Base-by-base conservation (phyloP, 139 green algal genomes). In the Coccomyxa sp. region DNA sequence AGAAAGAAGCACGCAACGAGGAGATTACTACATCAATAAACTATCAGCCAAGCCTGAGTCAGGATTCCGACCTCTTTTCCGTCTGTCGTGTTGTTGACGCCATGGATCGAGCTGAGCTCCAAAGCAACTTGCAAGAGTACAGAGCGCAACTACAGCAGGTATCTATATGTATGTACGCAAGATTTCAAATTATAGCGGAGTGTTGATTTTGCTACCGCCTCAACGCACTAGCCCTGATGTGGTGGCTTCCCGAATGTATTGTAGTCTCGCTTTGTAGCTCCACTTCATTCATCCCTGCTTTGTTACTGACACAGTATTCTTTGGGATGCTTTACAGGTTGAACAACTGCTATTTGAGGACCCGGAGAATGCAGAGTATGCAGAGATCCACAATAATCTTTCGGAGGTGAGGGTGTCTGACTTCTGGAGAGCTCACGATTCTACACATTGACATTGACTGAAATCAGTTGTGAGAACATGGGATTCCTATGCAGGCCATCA, bases 331-430 rank as follows among this genome's bases (percentile, higher is more conserved):
- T 45, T 74, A 31, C 89, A 96, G 88, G 92, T 96, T 9, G 92
- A 94, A 78, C 86, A 92, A 60, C 86, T 96, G 13, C 86, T 97
- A 23, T 84, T 95, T n/a, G 67, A 88, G 21, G 90, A 95, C 21
- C 90, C 89, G 7, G 77, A 93, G 0, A 95, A 95, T 86, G 87
- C 87, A 23, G 93, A 97, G 84, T 90, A 95, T 9, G 80, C 88
- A 51, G 91, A 92, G 1, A 92, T 97, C 81, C 93, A 93, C 79
- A 86, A 91, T 21, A 92, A 89, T 80, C 58, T 97, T 10, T 74
- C 84, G 16, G 93, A 96, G 86, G 92, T 92, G 66, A 71, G 82
- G 23, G 45, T 27, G 28, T 13, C 3, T 45, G 58, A 57, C 59
- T 12, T 10, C 16, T 31, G 14, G 13, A 76, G 59, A 27, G 13